Evolutionary conservation across 2,329 filamentous ascomycete species (phyloP).

Genomic region (Exophiala sp.): DNA sequence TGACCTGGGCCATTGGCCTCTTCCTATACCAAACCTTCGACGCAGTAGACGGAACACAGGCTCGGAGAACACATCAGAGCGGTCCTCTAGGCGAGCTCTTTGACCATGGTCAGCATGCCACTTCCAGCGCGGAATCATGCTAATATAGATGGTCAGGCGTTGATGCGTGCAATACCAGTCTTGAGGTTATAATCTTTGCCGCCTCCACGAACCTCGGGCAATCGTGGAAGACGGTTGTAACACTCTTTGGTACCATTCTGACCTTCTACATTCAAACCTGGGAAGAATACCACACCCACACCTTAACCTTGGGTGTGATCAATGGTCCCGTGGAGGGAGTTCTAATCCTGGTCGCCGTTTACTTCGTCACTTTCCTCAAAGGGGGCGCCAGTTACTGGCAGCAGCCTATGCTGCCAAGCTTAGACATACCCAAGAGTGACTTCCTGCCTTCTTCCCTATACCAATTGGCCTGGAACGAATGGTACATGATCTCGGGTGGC

Average conservation of each 20-base stretch:
- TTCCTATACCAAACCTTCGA: constrained; percentile 99
- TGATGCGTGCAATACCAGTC: constrained; percentile 90
- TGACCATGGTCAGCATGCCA: constrained; percentile 65
- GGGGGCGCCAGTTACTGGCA: constrained; percentile 94
- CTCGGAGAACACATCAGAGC: constrained; percentile 83
- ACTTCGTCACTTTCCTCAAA: constrained; percentile 72
- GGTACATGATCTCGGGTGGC: constrained; percentile 83
- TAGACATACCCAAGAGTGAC: constrained; percentile 60
- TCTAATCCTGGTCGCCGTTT: constrained; percentile 73
- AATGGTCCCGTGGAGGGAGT: constrained; percentile 95
- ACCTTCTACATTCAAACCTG: constrained; percentile 99
- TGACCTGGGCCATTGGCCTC: constrained; percentile 78
- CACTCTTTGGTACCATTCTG: constrained; percentile 74
- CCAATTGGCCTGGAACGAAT: constrained; percentile 78
- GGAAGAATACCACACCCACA: constrained; percentile 99
- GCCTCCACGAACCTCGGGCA: constrained; percentile 90
- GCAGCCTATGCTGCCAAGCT: constrained; percentile 64
- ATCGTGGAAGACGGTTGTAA: constrained; percentile 78
- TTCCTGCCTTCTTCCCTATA: constrained; percentile 68
- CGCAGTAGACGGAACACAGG: constrained; percentile 89
- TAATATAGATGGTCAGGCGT: constrained; percentile 50
- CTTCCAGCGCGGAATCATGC: background rate
- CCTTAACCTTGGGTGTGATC: constrained; percentile 81
- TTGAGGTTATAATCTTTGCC: constrained; percentile 87
- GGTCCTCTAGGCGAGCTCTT: constrained; percentile 94